Evolutionary conservation across 2,329 filamentous ascomycete species (phyloP), one percentile per base, ranked within the genome.

Genomic region (Colletotrichum cereale): DNA sequence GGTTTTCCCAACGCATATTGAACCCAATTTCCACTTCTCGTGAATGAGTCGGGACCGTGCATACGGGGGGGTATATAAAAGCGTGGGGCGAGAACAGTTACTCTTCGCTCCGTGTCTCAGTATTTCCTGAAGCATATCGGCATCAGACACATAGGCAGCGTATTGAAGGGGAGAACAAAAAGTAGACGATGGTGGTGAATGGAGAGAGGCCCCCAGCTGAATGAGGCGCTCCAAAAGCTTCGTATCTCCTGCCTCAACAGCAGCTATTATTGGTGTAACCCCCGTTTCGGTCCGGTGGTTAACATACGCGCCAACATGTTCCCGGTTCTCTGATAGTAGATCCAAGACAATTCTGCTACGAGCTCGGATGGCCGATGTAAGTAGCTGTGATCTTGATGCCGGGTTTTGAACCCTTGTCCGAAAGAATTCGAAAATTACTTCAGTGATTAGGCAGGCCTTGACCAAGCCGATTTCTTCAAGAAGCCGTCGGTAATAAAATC

Each of bases 381-480:
- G 47, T 2, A 50, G 2, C 16, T 50, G 5, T 5, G 47, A 10
- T 29, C 1, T 50, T 29, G 48, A 50, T 29, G 0, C 24, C 1
- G 24, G 48, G 12, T 12, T 50, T 1, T 5, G 48, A 50, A 50
- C 24, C 1, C 12, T 26, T 10, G 48, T 50, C 5, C 48, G 48
- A 50, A 50, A 29, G 24, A 50, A 50, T 1, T 50, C 48, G 4
- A 18, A 50, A 29, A 50, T 1, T 4, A 8, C 12, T 18, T 29
- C 24, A 18, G 48, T 4, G 2, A 50, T 8, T 50, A 24, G 24
- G 14, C 24, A 18, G 0, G 14, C 47, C 24, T 50, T 2, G 24
- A 3, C 5, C 3, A 1, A 50, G 24, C 12, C 24, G 5, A 50
- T 50, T 0, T 3, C 1, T 8, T 0, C 1, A 2, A 29, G 24